Base-by-base conservation (phyloP, 495 filamentous ascomycete genomes). In the Lasiosphaeriaceae sp. region DNA sequence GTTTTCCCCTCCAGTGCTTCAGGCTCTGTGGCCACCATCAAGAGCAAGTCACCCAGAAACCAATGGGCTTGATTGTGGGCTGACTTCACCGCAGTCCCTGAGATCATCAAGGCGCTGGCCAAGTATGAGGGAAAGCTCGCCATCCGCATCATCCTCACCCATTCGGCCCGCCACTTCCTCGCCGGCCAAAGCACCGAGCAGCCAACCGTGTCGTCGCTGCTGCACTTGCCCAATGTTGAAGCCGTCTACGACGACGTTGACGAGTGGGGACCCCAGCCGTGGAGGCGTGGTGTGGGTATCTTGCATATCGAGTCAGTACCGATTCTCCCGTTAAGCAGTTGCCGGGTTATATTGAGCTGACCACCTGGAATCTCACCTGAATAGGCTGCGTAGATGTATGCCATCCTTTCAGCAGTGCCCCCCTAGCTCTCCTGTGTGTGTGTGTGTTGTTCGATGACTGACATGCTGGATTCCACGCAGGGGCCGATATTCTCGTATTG, bases 271-370 rank as follows among this genome's bases (percentile, higher is more conserved):
- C 67, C 71, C 9, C 71, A 78, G 29, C 85, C 90, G 0, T 95
- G 91, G 89, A 77, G 75, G 7, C 73, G 87, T 3, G 86, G 83
- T 0, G 77, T 76, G 21, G 70, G 71, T 3, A 90, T 97, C 26
- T 71, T 96, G 46, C 93, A 97, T 61, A 96, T 97, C 56, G 90
- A 94, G 71, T 73, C 90, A 54, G 77, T 90, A 43, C 77, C 82
- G 16, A 14, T 52, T 47, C 37, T 46, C 22, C 19, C 21, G 7
- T 19, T 34, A 11, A 17, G n/a, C 26, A 31, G 26, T 31, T 9
- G 3, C 9, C 16, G 9, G 5, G 1, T 16, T 43, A 43, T 9
- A n/a, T n/a, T 6, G 22, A 1, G 48, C 41, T n/a, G 24, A 34
- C 50, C 23, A 49, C 2, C 9, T 23, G 20, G 22, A 43, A 8